These are phyloP conservation scores for Yamadazyma atmosphaerica DNA, from an alignment of 1,139 yeast species.

Conservation along the genomic window DNA sequence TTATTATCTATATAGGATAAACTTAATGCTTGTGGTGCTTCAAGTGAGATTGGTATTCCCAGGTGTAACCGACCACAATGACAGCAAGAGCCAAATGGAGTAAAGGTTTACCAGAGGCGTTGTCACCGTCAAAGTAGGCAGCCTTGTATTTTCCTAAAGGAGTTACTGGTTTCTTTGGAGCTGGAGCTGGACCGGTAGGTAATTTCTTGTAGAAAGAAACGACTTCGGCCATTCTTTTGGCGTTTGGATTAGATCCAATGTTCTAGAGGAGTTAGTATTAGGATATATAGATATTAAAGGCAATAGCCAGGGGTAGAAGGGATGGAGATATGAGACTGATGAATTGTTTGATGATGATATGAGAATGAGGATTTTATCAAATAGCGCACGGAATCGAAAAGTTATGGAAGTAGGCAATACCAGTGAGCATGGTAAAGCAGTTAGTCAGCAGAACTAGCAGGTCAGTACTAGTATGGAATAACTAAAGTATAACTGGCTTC, in stretches of 20 bases:
- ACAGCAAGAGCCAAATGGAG: constrained; percentile 74
- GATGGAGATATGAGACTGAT: too few species aligned
- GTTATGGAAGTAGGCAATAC: too few species aligned
- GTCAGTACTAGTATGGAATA: too few species aligned
- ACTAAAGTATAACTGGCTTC: too few species aligned
- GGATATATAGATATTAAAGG: not conserved
- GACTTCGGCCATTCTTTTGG: constrained; percentile 94
- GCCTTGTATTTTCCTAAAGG: constrained; percentile 77
- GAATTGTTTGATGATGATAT: too few species aligned
- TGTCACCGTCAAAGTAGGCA: constrained; percentile 75
- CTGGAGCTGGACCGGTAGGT: constrained; percentile 89
- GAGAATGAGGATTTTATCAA: too few species aligned
- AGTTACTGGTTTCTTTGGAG: constrained; percentile 67
- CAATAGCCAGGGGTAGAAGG: too few species aligned
- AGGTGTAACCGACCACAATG: constrained; percentile 79
- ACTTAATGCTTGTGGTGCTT: constrained; percentile 41
- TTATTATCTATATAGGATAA: not conserved
- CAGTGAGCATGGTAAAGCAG: too few species aligned
- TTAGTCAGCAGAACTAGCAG: too few species aligned
- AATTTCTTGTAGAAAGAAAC: constrained; percentile 93
- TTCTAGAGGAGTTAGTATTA: constrained; percentile 58
- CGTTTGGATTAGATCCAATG: constrained; percentile 93
- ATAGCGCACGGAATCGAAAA: too few species aligned
- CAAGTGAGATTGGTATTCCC: constrained; percentile 91
- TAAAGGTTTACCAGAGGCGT: constrained; percentile 79